Percentiles rank a stretch among this genome's conserved stretches.
phyloP scores from a whole-genome alignment of 176 grass and related monocot genomes.

The Thinopyrum elongatum region DNA sequence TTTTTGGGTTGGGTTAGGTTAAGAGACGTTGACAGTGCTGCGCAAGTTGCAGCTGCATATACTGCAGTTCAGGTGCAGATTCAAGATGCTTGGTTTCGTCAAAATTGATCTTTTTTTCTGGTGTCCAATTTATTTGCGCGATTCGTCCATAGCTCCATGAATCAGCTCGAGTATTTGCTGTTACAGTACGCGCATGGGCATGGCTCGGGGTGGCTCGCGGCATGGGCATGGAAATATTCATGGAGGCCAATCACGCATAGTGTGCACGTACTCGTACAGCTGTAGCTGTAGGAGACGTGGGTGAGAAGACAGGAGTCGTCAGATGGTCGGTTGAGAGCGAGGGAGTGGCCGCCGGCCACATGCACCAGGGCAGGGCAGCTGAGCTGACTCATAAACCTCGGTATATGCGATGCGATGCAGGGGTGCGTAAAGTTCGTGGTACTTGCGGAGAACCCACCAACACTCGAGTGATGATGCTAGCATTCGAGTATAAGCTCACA shows the following conservation, averaged over 20 bases:
- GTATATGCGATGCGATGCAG: too few species aligned
- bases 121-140: not conserved
- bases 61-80: not conserved
- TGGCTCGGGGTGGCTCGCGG: not conserved
- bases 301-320: not conserved
- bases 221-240: not conserved
- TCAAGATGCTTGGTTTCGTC: not conserved
- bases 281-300: not conserved
- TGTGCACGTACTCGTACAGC: not conserved
- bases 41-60: not conserved
- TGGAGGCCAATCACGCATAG: not conserved
- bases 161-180: not conserved
- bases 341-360: not conserved
- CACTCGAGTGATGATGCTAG: not conserved
- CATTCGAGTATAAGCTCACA: not conserved
- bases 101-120: not conserved
- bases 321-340: not conserved
- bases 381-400: not conserved
- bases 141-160: too few species aligned
- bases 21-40: not conserved
- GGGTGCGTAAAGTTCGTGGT: not conserved
- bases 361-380: not conserved
- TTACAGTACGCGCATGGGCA: not conserved
- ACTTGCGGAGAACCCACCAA: not conserved
- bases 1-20: not conserved